Evolutionary conservation across 345 rosid species (phyloP).

Genomic region (Isatis tinctoria): DNA sequence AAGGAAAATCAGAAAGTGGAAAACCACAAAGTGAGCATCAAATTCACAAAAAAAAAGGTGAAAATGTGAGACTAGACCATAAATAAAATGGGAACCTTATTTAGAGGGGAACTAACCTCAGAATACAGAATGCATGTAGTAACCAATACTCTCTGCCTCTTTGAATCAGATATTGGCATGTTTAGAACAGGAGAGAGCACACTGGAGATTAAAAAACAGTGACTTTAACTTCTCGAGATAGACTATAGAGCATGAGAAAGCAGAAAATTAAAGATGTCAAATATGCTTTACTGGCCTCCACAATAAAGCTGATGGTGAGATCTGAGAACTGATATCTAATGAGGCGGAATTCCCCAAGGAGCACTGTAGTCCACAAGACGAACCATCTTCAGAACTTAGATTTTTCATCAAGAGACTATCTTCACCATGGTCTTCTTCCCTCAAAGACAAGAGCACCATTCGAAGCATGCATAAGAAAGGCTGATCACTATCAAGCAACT

Average conservation of each 20-base stretch:
- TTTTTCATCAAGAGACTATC: constrained; percentile 63
- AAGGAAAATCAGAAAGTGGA: constrained; percentile 3
- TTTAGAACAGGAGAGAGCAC: constrained; percentile 93
- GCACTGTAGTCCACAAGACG: constrained; percentile 43
- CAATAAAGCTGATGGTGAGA: constrained; percentile 75
- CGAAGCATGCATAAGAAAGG: constrained; percentile 99
- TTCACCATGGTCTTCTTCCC: constrained; percentile 91
- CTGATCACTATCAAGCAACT: constrained; percentile 89
- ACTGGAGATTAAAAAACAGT: constrained; percentile 39
- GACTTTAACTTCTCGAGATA: constrained; percentile 12
- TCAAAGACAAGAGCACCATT: constrained; percentile 90
- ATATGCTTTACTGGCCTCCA: constrained; percentile 78
- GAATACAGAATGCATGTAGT: constrained; percentile 92
- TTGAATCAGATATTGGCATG: constrained; percentile 95
- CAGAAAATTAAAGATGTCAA: not conserved
- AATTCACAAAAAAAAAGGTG: not conserved
- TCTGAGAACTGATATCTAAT: constrained; percentile 45
- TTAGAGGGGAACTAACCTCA: constrained; percentile 67
- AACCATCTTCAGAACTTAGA: constrained; percentile 45
- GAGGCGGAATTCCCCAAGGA: constrained; percentile 35
- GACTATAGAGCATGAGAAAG: not conserved
- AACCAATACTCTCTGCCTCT: constrained; percentile 93
- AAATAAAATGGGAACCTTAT: not conserved
- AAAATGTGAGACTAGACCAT: constrained; percentile 6
- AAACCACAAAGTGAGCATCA: constrained; percentile 7